Base-by-base conservation (phyloP, 345 rosid genomes). In the Limnanthes douglasii region DNA sequence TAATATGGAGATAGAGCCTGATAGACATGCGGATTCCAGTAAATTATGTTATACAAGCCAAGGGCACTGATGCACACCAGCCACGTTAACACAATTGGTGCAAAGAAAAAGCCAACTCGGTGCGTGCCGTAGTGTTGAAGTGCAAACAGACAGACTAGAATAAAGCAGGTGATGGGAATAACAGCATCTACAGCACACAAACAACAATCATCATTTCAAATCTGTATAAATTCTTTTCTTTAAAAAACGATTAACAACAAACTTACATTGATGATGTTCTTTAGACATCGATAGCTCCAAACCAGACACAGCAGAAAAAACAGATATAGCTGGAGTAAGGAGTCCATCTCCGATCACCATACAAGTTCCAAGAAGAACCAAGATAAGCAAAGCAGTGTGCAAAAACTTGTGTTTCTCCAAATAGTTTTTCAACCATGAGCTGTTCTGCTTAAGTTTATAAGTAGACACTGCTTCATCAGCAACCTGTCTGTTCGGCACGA, bases 301-400 rank as follows among this genome's bases (percentile, higher is more conserved):
- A 42, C 98, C 95, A 37, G 98, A 88, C 27, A 88, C 98, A 6
- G 95, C 98, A 46, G 95, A 73, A 68, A 88, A 84, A 44, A 88
- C 98, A 2, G 99, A 92, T 55, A 92, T 92, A 28, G 96, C 93
- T 22, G 99, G 96, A 51, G 99, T 92, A 31, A 92, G 96, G 37
- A 92, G 48, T 36, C 96, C 96, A 59, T 92, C 99, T 43, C 99
- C 96, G 39, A 92, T 92, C 16, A 92, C 99, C 99, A 92, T 92
- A 69, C 99, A 92, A 46, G 99, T 92, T 22, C 99, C 99, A 3
- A 92, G 94, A 48, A 92, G 99, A 65, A 81, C 96, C 35, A 92
- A 52, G 57, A 92, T 56, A 41, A 92, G 58, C 59, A 92, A 60
- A 67, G 90, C 94, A 48, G 96, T 81, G 51, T 81, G 96, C 64